Evolutionary conservation across 371 early-diverging fungal species (phyloP), one percentile per base, ranked within the genome.

Genomic region (Zychaea mexicana): DNA sequence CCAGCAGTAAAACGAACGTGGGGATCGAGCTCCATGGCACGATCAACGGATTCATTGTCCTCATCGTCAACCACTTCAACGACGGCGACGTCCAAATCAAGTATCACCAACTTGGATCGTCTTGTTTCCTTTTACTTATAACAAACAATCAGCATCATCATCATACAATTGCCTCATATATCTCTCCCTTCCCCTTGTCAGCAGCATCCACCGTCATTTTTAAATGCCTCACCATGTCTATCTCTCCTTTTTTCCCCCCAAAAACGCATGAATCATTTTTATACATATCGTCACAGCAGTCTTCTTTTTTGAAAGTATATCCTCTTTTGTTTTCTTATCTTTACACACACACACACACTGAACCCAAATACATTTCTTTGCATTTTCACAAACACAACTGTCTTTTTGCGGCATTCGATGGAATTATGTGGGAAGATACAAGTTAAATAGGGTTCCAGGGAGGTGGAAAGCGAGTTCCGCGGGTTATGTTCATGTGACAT

Each of bases 111-210:
- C 28, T 28, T 58, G 28, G 59, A 58, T 58, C 59, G 59, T 6
- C 59, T 58, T 8, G 59, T 58, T 22, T 58, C 59, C 6, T 58
- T 58, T 26, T 58, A 58, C 8, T 30, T 58, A 19, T 58, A 30
- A 58, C 17, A 19, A n/a, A 52, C n/a, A 24, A 27, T 15, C 0
- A 24, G 52, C 52, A 52, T n/a, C n/a, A n/a, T n/a, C n/a, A 52
- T 22, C 52, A 52, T 3, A 24, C 19, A 24, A 52, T n/a, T n/a
- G n/a, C 52, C 52, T 13, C n/a, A n/a, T 33, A 7, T 39, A 4
- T 19, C 28, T 26, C 15, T 24, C 36, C n/a, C 24, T 58, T 45
- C 38, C 24, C 27, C 45, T 24, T 58, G n/a, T n/a, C n/a, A n/a
- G n/a, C n/a, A n/a, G n/a, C n/a, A n/a, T n/a, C n/a, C n/a, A n/a